Evolutionary conservation across 1,139 yeast genomes (phyloP), one percentile per base, ranked within the genome.

Genomic region (Diutina siamensis): DNA sequence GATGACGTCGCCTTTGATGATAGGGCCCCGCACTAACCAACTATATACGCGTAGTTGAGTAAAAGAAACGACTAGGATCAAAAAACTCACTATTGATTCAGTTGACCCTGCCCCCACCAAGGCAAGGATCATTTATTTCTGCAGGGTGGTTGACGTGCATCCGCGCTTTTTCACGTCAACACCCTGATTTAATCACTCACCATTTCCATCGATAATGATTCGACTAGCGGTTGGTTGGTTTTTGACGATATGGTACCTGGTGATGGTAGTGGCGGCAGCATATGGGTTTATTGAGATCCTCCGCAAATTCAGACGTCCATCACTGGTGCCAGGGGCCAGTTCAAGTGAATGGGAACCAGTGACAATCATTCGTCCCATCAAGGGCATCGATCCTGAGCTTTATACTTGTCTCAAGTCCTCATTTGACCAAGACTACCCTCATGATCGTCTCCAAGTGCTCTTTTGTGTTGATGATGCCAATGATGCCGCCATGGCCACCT

Each of bases 331-430:
- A 49, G 53, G 17, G 34, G 40, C 9, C 20, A 4, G 53, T 55
- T n/a, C n/a, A n/a, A 5, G 48, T 1, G 53, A 53, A 12, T 52
- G 62, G 10, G 83, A 76, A 54, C 88, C 94, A 2, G 95, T 88
- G 8, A 77, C 92, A 1, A 84, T 88, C 40, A 60, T 87, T 44
- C 66, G 96, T 32, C 97, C 97, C 0, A 68, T 88, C 47, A 84
- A 85, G 55, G 96, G 96, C 4, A 66, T 85, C 22, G 97, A 87
- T 58, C 76, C 89, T 0, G 92, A 82, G 53, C 68, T 86, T 63
- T 73, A 71, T 44, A 62, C 73, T 12, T 87, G 95, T 57, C 64
- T 88, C 44, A 77, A 75, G 50, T 74, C 85, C 21, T 76, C 88
- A 9, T 77, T 87, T 51, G 62, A 67, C 44, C 96, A 87, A 57